A percentile compares a stretch with the other conserved stretches of the same genome.
These are phyloP conservation scores for Lentinula edodes DNA, from an alignment of 768 basidiomycete genomes.

Conservation along the genomic window DNA sequence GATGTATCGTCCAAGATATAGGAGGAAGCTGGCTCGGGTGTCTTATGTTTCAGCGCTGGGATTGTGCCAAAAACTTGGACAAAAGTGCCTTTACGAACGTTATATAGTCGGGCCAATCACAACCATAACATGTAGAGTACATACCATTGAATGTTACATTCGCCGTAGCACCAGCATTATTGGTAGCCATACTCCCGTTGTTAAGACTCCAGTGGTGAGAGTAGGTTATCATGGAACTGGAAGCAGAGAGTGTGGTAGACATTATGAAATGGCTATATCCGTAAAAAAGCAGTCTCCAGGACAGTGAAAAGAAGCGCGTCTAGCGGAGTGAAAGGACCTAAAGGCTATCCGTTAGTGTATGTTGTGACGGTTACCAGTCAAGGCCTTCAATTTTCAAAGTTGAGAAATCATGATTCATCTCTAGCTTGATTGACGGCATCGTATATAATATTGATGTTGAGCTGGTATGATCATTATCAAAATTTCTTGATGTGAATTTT, in stretches of 20 bases:
- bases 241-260: not conserved
- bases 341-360: not conserved
- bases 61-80: not conserved
- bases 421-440: not conserved
- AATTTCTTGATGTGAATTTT: not conserved
- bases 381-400: too few relatives aligned
- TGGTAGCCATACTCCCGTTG: not conserved
- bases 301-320: not conserved
- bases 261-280: not conserved
- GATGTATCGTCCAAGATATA: not conserved
- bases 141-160: not conserved
- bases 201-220: not conserved
- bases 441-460: not conserved
- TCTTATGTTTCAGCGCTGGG: not conserved
- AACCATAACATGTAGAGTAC: not conserved
- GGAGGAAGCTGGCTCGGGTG: not conserved
- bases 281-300: conserved; percentile 1
- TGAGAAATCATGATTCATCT: not conserved
- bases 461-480: not conserved
- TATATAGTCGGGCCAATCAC: not conserved
- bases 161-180: not conserved
- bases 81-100: not conserved
- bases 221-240: not conserved
- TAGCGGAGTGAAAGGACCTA: not conserved
- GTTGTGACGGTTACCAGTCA: not conserved